These are phyloP conservation scores for Blepharisma undulans DNA, from an alignment of 169 alveolate species.

Conservation along the genomic window DNA sequence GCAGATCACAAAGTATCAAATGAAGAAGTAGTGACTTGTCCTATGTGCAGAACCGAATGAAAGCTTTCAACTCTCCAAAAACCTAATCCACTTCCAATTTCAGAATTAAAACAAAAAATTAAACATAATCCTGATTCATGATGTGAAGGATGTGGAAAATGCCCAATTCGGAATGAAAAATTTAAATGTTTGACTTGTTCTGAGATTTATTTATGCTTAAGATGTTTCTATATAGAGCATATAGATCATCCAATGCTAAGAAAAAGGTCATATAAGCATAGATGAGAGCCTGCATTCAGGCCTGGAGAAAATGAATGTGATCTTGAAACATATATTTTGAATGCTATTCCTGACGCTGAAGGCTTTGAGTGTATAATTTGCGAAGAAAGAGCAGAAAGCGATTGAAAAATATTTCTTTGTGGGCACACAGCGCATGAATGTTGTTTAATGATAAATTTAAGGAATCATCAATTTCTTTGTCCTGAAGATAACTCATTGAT, in stretches of 20 bases:
- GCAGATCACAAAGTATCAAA: constrained; percentile 50
- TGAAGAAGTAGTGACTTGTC: constrained; percentile 54
- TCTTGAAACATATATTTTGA: constrained; percentile 40
- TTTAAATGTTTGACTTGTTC: constrained; percentile 52
- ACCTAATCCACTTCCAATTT: constrained; percentile 4
- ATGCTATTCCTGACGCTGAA: neutral
- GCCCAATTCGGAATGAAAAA: constrained; percentile 43
- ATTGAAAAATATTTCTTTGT: neutral
- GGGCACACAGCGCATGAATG: constrained; percentile 27
- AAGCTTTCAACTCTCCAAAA: constrained; percentile 45
- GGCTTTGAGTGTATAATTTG: neutral
- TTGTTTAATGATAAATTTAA: neutral
- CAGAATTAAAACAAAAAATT: constrained; percentile 40
- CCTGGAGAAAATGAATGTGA: constrained; percentile 26
- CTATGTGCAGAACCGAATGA: constrained; percentile 63
- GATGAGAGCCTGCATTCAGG: constrained; percentile 58
- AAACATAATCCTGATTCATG: neutral
- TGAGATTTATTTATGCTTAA: constrained; percentile 52
- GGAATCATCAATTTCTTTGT: constrained; percentile 10
- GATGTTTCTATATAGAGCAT: constrained; percentile 52
- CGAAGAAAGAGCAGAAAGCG: neutral
- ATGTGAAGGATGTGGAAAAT: constrained; percentile 43
- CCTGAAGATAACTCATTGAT: neutral
- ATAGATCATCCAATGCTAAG: constrained; percentile 52
- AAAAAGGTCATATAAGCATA: constrained; percentile 53